These are phyloP conservation scores for Talaromyces sp. DNA, from an alignment of 2,329 filamentous ascomycete genomes.

Conservation along the genomic window DNA sequence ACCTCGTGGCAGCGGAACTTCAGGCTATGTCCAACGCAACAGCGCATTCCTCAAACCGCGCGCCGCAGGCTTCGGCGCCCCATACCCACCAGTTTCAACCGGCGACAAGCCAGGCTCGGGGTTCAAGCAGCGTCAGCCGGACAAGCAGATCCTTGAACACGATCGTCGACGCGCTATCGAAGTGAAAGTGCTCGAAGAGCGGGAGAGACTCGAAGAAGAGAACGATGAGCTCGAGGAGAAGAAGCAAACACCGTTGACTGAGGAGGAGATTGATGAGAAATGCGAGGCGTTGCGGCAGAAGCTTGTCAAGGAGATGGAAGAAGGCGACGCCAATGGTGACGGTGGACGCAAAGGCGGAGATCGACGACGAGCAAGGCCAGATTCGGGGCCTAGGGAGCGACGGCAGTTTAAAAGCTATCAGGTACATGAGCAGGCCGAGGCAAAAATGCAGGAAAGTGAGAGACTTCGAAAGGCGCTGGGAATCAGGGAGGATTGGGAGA, in stretches of 20 bases:
- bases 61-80: slow-evolving; percentile 61
- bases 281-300: slow-evolving; percentile 63
- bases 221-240: slow-evolving; percentile 65
- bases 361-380: slow-evolving; percentile 17
- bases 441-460: slow-evolving; percentile 95
- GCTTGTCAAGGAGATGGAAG: slow-evolving; percentile 54
- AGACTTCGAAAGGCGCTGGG: slow-evolving; percentile 78
- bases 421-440: slow-evolving; percentile 91
- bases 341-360: slow-evolving; percentile 2
- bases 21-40: slow-evolving; percentile 96
- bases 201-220: slow-evolving; percentile 88
- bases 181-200: slow-evolving; percentile 84
- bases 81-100: slow-evolving; percentile 54
- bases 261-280: slow-evolving; percentile 82
- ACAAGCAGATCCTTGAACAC: slow-evolving; percentile 89
- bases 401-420: slow-evolving; percentile 78
- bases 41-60: slow-evolving; percentile 81
- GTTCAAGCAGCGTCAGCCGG: slow-evolving; percentile 76
- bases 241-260: slow-evolving; percentile 62
- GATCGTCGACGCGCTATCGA: slow-evolving; percentile 88
- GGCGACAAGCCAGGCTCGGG: neutral
- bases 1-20: slow-evolving; percentile 90
- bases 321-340: slow-evolving; percentile 21
- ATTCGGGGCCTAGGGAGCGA: slow-evolving; percentile 21
- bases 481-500: slow-evolving; percentile 81